Percentiles rank a stretch among this genome's conserved stretches.
These are phyloP conservation scores for Citeromyces matritensis DNA, from an alignment of 805 yeast species.

Conservation along the genomic window DNA sequence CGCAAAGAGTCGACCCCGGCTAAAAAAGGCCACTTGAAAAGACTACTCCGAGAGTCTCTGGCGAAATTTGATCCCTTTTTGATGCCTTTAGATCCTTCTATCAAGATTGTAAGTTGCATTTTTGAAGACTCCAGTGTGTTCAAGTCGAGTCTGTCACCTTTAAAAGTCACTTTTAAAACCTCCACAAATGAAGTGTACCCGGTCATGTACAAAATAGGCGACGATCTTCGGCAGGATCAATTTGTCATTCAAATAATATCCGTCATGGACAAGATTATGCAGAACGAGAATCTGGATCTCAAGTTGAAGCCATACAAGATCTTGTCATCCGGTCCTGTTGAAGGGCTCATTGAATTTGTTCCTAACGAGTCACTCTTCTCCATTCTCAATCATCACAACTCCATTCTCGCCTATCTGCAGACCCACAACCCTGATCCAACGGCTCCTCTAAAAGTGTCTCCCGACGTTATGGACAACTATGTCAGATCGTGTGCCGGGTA, in stretches of 20 bases:
- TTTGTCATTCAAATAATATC: constrained; percentile 87
- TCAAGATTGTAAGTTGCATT: constrained; percentile 57
- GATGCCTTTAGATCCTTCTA: constrained; percentile 74
- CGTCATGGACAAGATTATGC: constrained; percentile 77
- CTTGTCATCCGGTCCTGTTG: constrained; percentile 78
- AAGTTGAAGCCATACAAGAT: constrained; percentile 80
- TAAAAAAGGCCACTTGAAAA: constrained; percentile 56
- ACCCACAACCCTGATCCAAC: constrained; percentile 43
- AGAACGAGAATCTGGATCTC: constrained; percentile 82
- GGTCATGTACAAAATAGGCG: constrained; percentile 90
- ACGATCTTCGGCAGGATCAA: constrained; percentile 92
- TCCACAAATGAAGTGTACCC: constrained; percentile 30
- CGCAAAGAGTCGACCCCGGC: constrained; percentile 65
- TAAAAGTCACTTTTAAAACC: constrained; percentile 68
- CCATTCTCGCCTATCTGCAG: constrained; percentile 55
- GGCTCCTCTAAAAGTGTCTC: constrained; percentile 30
- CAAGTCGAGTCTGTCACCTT: constrained; percentile 82
- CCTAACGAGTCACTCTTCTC: constrained; percentile 83
- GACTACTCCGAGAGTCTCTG: constrained; percentile 31
- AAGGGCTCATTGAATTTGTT: constrained; percentile 90
- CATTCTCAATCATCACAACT: constrained; percentile 61
- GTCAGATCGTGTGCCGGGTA: constrained; percentile 95
- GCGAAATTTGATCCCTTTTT: constrained; percentile 36
- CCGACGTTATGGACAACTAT: constrained; percentile 80
- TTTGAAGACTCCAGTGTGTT: constrained; percentile 78